These are phyloP conservation scores for Ogataea methylovora DNA, from an alignment of 805 yeast species.

Conservation along the genomic window DNA sequence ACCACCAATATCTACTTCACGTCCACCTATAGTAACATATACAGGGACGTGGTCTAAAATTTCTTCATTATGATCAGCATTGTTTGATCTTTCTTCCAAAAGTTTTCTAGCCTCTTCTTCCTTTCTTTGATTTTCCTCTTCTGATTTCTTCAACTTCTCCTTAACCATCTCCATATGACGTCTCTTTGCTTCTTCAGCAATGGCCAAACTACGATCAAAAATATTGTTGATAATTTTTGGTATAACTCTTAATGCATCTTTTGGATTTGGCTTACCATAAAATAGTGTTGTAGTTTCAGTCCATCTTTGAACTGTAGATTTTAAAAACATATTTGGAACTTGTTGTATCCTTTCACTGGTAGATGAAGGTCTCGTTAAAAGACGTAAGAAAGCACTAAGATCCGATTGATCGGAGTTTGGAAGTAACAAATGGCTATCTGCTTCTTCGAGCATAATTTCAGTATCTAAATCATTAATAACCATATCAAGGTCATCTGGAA, in stretches of 20 bases:
- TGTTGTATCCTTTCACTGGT: conserved; percentile 9
- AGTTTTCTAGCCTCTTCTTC: conserved; percentile 25
- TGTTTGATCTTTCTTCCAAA: conserved; percentile 19
- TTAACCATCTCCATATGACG: conserved; percentile 19
- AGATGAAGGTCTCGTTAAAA: no score
- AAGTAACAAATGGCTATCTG: no score
- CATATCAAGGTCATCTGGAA: no score
- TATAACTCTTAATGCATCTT: conserved; percentile 27
- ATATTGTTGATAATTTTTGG: conserved; percentile 40
- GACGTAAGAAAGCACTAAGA: no score
- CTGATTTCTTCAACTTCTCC: conserved; percentile 21
- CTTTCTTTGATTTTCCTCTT: conserved; percentile 22
- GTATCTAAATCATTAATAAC: no score
- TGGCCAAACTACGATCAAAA: conserved; percentile 38
- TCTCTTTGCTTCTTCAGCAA: conserved; percentile 22
- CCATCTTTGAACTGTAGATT: conserved; percentile 61
- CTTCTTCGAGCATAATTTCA: no score
- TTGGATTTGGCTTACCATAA: conserved; percentile 32
- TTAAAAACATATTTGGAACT: conserved; percentile 14
- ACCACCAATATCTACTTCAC: conserved; percentile 78
- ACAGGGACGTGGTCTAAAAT: conserved; percentile 37
- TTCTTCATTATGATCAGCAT: conserved; percentile 17
- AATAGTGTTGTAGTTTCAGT: conserved; percentile 45
- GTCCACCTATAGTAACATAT: conserved; percentile 65
- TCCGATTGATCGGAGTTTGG: no score